Evolutionary conservation across 116 monocot genomes (phyloP), one percentile per base, ranked within the genome.

Genomic region (Posidonia oceanica): DNA sequence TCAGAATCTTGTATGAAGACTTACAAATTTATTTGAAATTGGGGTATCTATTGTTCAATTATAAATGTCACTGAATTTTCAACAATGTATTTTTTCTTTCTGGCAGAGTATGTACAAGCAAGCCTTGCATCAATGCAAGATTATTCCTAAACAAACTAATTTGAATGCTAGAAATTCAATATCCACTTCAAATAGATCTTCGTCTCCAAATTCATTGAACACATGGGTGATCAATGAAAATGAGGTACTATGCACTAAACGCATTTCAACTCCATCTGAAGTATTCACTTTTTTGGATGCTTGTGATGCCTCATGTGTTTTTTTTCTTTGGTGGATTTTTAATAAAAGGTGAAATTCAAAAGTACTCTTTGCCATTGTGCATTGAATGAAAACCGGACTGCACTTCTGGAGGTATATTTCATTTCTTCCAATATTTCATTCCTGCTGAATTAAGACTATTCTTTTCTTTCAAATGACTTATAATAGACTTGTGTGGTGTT

Each of bases 281-380:
- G 29, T 42, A 10, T 48, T 66, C 21, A n/a, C 37, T 39, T 0
- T 66, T 66, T 10, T 0, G 41, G 41, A n/a, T 66, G 41, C 40
- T 1, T 66, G 10, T 66, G 18, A 39, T 44, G 66, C 3, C 48
- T 10, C 12, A 8, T 29, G 29, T 29, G 29, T 29, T 29, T 29
- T 61, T 66, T 48, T 41, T 48, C 40, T 1, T 44, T 38, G 18
- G 7, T 66, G 4, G 40, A 17, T 41, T 66, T 18, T 66, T 7
- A 4, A 20, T n/a, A 42, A 66, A 75, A 99, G 98, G 88, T 99
- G 75, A 99, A 99, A 64, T 99, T 90, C 72, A 99, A 99, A 78
- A 86, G 90, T 78, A 77, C 90, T 52, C 85, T 90, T 70, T 99
- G 98, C 75, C 76, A 93, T 78, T 88, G 78, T 76, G 82, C 88